phyloP scores from a whole-genome alignment of 495 filamentous ascomycete species.

The Tuber umbilicatum region DNA sequence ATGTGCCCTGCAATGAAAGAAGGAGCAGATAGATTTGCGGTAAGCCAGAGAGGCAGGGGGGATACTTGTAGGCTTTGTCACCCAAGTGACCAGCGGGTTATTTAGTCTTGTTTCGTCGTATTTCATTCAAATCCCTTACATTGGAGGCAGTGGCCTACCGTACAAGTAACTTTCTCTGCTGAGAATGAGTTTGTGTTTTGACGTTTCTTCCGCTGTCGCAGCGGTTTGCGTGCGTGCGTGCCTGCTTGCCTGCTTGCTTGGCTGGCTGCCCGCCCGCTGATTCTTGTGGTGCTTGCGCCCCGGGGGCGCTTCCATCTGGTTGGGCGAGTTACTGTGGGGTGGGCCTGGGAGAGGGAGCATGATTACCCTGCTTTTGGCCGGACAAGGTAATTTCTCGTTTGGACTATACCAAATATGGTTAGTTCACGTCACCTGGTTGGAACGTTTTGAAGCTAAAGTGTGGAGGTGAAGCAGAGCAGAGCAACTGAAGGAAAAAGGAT shows the following conservation, averaged over 20 bases:
- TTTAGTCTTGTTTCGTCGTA: background rate
- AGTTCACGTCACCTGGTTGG: constrained; percentile 12
- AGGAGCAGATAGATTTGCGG: background rate
- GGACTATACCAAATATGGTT: constrained; percentile 33
- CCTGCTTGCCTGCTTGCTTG: background rate
- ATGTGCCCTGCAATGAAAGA: background rate
- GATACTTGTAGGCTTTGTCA: background rate
- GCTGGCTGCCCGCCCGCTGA: background rate
- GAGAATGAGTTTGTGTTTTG: background rate
- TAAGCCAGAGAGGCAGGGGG: background rate
- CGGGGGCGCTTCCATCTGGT: background rate
- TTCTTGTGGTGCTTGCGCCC: background rate
- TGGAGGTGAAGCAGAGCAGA: constrained; percentile 3
- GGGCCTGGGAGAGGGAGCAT: constrained; percentile 5
- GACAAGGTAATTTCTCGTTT: constrained; percentile 33
- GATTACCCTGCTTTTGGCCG: constrained; percentile 39
- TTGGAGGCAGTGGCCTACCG: background rate
- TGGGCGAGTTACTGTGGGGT: background rate
- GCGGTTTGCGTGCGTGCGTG: background rate
- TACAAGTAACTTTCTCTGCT: background rate
- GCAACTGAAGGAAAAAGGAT: background rate
- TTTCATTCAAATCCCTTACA: background rate
- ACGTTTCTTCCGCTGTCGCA: background rate
- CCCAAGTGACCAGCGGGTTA: background rate
- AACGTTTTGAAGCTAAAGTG: background rate